These are phyloP conservation scores for Ascocoryne sarcoides DNA, from an alignment of 2,329 filamentous ascomycete species.

Conservation along the genomic window DNA sequence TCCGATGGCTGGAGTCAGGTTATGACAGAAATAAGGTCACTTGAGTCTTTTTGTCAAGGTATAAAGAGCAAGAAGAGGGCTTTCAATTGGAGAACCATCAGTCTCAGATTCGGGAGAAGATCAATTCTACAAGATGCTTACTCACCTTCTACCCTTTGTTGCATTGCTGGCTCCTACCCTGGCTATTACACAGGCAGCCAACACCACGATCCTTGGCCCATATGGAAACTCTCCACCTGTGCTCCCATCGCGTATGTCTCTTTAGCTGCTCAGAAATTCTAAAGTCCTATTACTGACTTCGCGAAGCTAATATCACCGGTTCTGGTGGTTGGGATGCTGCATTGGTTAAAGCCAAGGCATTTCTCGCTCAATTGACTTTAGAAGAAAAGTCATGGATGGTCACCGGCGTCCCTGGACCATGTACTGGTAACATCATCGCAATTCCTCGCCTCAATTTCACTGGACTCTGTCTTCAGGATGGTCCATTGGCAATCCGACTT, in stretches of 20 bases:
- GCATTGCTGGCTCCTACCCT: slow-evolving; percentile 15
- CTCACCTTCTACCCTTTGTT: slow-evolving; percentile 4
- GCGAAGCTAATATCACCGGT: slow-evolving; percentile 23
- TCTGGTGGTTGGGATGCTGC: slow-evolving; percentile 49
- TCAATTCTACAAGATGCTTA: background rate
- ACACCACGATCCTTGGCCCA: slow-evolving; percentile 15
- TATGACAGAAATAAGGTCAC: background rate
- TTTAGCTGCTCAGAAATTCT: background rate
- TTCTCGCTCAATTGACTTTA: slow-evolving; percentile 66
- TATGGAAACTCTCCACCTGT: slow-evolving; percentile 10
- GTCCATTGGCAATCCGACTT: slow-evolving; percentile 58
- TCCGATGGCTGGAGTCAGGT: background rate
- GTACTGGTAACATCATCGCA: slow-evolving; percentile 19
- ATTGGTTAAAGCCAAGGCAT: slow-evolving; percentile 55
- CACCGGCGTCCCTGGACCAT: slow-evolving; percentile 15
- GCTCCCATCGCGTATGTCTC: slow-evolving; percentile 19
- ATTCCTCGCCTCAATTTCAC: slow-evolving; percentile 20
- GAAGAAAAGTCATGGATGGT: slow-evolving; percentile 55
- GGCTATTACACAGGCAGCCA: slow-evolving; percentile 11
- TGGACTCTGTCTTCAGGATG: slow-evolving; percentile 24
- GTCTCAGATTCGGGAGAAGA: background rate
- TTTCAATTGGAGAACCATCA: background rate
- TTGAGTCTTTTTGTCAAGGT: background rate
- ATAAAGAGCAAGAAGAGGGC: background rate
- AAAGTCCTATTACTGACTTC: slow-evolving; percentile 7